These are phyloP conservation scores for Blastocladiella britannica DNA, from an alignment of 192 early-diverging fungal genomes.

Conservation along the genomic window DNA sequence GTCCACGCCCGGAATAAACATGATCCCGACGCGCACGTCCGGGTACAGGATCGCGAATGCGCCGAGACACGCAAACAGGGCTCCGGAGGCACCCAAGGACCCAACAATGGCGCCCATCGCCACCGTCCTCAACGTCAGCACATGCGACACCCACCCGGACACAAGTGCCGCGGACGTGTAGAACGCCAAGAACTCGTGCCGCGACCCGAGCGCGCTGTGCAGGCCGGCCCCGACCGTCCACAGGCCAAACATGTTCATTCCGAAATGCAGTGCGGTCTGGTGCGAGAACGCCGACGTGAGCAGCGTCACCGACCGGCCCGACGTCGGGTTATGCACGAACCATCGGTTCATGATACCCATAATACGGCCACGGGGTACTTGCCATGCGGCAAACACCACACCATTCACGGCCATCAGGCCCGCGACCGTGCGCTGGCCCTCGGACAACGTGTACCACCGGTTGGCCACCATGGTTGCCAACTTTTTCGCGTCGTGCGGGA, in stretches of 20 bases:
- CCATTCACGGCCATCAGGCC: conserved; percentile 46
- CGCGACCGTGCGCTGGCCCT: conserved; percentile 12
- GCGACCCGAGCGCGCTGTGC: conserved; percentile 23
- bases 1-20: conserved; percentile 33
- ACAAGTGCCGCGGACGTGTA: conserved; percentile 50
- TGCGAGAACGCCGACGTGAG: conserved; percentile 65
- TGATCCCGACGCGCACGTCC: conserved; percentile 26
- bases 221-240: conserved; percentile 36
- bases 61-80: conserved; percentile 48
- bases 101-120: conserved; percentile 25
- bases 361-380: conserved; percentile 27
- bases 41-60: conserved; percentile 35
- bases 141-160: conserved; percentile 44
- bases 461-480: background rate
- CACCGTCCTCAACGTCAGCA: conserved; percentile 20
- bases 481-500: background rate
- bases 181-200: conserved; percentile 54
- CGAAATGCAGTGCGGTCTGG: conserved; percentile 44
- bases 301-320: conserved; percentile 44
- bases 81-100: conserved; percentile 64
- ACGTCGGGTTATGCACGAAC: conserved; percentile 60
- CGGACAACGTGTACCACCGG: background rate
- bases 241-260: conserved; percentile 62
- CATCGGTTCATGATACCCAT: conserved; percentile 45
- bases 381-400: conserved; percentile 58